These are phyloP conservation scores for Pterothamnion heteromorphum DNA, from an alignment of 31 red algal genomes.

Conservation along the genomic window DNA sequence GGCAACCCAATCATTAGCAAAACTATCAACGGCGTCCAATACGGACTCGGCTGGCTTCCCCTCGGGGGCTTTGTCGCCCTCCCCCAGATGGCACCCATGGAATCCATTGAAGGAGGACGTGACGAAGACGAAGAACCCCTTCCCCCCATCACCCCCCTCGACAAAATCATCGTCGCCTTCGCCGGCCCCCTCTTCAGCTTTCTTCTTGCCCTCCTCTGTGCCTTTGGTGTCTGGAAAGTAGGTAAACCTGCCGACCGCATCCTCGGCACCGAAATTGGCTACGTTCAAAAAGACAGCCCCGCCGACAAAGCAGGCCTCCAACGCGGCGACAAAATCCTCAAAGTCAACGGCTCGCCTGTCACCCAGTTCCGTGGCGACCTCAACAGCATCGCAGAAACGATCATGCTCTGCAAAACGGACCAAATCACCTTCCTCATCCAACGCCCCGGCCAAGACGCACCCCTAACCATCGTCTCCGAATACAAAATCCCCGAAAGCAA, in stretches of 20 bases:
- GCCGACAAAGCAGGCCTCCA: background rate
- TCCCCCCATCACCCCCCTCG: background rate
- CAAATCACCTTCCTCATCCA: background rate
- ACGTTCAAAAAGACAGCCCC: conserved; percentile 27
- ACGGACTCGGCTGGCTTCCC: conserved; percentile 3
- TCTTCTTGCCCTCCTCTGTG: background rate
- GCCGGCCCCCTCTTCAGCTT: background rate
- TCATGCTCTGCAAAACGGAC: background rate
- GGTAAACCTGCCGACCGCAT: background rate
- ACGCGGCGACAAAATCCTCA: background rate
- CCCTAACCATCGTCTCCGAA: background rate
- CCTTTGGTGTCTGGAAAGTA: background rate
- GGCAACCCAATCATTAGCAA: background rate
- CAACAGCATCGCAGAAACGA: background rate
- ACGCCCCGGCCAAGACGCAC: background rate
- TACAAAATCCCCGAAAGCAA: background rate
- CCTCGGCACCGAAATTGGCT: background rate
- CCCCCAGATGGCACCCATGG: conserved; percentile 19
- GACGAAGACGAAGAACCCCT: background rate
- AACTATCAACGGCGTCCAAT: background rate
- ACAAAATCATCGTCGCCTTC: conserved; percentile 13
- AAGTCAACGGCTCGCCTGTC: background rate
- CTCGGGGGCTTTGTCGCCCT: background rate
- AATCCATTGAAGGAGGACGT: background rate
- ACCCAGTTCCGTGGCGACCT: background rate